phyloP scores from a whole-genome alignment of 352 stramenopile genomes.

The Globisporangium emineosum region DNA sequence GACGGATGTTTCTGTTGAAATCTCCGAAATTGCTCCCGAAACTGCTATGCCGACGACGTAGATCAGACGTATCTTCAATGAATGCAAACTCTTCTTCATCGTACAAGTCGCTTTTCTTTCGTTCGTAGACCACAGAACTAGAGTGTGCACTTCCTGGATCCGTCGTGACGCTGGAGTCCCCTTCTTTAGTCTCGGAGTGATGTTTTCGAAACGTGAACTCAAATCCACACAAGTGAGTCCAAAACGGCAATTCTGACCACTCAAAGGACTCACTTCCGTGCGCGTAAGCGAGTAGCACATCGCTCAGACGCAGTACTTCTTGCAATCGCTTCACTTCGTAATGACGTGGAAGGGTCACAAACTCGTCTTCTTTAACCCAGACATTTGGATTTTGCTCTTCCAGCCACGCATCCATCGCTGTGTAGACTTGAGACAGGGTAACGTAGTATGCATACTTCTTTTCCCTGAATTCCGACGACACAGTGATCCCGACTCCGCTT shows the following conservation, averaged over 20 bases:
- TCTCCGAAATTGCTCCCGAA: constrained; percentile 50
- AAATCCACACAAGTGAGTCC: constrained; percentile 66
- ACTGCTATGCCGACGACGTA: constrained; percentile 57
- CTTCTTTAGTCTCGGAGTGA: background rate
- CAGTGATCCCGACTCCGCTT: constrained; percentile 6
- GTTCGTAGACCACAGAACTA: background rate
- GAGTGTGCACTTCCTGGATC: background rate
- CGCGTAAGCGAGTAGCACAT: constrained; percentile 39
- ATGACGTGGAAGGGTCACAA: constrained; percentile 65
- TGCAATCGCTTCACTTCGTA: constrained; percentile 69
- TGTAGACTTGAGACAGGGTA: constrained; percentile 63
- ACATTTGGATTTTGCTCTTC: constrained; percentile 78
- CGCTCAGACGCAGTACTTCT: constrained; percentile 68
- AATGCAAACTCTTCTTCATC: constrained; percentile 81
- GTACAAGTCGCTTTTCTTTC: constrained; percentile 16
- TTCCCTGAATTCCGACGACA: constrained; percentile 35
- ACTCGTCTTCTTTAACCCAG: constrained; percentile 72
- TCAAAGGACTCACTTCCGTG: constrained; percentile 28
- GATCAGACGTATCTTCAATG: constrained; percentile 66
- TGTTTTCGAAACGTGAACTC: constrained; percentile 43
- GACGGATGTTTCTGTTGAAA: constrained; percentile 34
- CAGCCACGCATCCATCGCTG: constrained; percentile 85
- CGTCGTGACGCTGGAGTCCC: background rate
- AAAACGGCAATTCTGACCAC: constrained; percentile 59
- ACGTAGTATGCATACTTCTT: constrained; percentile 52